These are phyloP conservation scores for Pseudoneurospora amorphoporcata DNA, from an alignment of 495 filamentous ascomycete genomes.

Conservation along the genomic window DNA sequence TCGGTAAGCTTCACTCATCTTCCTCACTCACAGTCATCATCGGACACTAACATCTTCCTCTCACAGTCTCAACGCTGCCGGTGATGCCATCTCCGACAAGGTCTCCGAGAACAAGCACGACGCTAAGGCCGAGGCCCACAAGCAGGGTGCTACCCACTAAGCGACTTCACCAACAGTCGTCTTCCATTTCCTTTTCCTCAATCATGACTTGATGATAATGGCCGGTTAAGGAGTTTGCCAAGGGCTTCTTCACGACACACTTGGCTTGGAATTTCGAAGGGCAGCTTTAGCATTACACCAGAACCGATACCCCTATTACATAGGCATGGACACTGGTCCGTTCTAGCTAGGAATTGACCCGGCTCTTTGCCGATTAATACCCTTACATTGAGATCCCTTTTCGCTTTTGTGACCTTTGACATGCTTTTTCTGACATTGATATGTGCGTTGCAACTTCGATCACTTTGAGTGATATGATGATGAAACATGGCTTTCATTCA, in stretches of 20 bases:
- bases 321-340: background rate
- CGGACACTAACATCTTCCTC: slow-evolving; percentile 1
- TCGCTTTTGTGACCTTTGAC: background rate
- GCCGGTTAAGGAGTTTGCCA: background rate
- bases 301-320: background rate
- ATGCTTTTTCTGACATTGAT: background rate
- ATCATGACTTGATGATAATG: background rate
- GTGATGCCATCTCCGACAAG: slow-evolving; percentile 49
- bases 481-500: background rate
- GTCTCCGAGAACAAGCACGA: slow-evolving; percentile 43
- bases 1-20: slow-evolving; percentile 31
- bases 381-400: background rate
- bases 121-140: slow-evolving; percentile 45
- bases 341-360: background rate
- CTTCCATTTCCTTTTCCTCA: background rate
- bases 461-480: background rate
- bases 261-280: background rate
- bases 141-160: slow-evolving; percentile 48
- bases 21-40: background rate
- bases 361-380: background rate
- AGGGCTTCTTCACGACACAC: background rate
- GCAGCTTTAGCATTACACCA: background rate
- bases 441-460: background rate
- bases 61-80: slow-evolving; percentile 41
- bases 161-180: slow-evolving; percentile 6